Base-by-base conservation (phyloP, 805 yeast species). In the Starmera dryadoides region DNA sequence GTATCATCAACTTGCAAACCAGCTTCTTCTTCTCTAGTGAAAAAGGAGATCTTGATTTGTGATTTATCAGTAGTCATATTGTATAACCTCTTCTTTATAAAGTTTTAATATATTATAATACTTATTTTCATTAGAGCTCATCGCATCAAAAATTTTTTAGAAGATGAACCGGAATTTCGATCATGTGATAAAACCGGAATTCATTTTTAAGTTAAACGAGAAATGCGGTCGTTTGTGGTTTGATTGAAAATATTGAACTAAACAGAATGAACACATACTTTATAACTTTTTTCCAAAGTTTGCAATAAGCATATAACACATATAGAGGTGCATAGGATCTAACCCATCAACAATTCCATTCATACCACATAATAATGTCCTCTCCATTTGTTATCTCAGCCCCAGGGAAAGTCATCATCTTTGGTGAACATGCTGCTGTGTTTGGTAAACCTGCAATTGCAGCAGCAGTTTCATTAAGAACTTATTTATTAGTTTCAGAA, bases 391-490 rank as follows among this genome's bases (percentile, higher is more conserved):
- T 77, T 37, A 86, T 87, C 2, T 85, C 96, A 39, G 93, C 98
- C 1, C 98, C 98, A 0, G 98, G 98, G 4, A 93, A 93, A 55
- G 95, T 88, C 34, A 93, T 93, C 50, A 70, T 93, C 28, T 93
- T 89, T 59, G 98, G 98, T 18, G 98, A 93, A 56, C 98, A 93
- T 55, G 85, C 97, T 7, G 98, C 94, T 2, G 98, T 93, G 0
- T 86, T 85, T 57, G 81, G 85, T 34, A 85, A 79, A 55, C 96
- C 96, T 2, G 98, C 97, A 11, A 85, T 93, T 38, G 98, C 98
- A 2, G 97, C 98, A 0, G 93, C 96, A 4, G 73, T 91, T 9
- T 81, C 93, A 6, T 66, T 93, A 42, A 73, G 96, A 52, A 85
- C 97, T 0, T 91, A 86, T 51, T 61, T 89, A 7, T 62, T 84